These are phyloP conservation scores for Sporobolomyces pararoseus DNA, from an alignment of 768 basidiomycete species.

Conservation along the genomic window DNA sequence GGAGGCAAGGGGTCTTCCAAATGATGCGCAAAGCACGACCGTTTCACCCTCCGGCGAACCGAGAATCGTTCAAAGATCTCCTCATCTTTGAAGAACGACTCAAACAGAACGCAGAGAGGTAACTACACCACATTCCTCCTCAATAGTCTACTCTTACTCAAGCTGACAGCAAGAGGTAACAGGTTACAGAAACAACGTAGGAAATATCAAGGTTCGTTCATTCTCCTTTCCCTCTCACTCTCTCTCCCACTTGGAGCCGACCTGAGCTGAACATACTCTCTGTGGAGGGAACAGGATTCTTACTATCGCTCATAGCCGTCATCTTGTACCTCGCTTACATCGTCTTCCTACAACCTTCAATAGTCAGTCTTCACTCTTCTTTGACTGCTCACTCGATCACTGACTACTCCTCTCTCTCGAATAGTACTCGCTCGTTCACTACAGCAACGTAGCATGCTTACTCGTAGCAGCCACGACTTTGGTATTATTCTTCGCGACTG, in stretches of 20 bases:
- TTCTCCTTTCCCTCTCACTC: background rate
- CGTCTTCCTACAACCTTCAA: constrained; percentile 68
- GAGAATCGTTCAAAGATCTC: constrained; percentile 64
- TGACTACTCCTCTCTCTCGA: background rate
- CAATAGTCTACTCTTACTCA: background rate
- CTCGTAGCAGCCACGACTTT: constrained; percentile 87
- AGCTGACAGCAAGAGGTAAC: background rate
- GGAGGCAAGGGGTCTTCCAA: background rate
- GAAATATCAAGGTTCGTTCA: constrained; percentile 43
- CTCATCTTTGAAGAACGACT: constrained; percentile 93
- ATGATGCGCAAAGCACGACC: background rate
- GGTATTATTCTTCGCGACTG: constrained; percentile 89
- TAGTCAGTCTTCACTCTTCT: constrained; percentile 50
- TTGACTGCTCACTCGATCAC: background rate
- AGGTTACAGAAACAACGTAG: constrained; percentile 40
- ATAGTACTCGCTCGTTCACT: constrained; percentile 51
- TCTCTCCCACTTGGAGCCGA: background rate
- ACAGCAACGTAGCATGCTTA: constrained; percentile 71
- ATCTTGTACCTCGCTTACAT: constrained; percentile 53
- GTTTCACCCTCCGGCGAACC: constrained; percentile 24
- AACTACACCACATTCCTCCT: constrained; percentile 44
- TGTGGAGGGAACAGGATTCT: constrained; percentile 37
- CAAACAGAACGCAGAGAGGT: constrained; percentile 75
- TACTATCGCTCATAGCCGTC: constrained; percentile 41
- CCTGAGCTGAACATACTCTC: background rate